Conservation (phyloP, 1,284 basidiomycete genomes). For the Moesziomyces sp. region DNA sequence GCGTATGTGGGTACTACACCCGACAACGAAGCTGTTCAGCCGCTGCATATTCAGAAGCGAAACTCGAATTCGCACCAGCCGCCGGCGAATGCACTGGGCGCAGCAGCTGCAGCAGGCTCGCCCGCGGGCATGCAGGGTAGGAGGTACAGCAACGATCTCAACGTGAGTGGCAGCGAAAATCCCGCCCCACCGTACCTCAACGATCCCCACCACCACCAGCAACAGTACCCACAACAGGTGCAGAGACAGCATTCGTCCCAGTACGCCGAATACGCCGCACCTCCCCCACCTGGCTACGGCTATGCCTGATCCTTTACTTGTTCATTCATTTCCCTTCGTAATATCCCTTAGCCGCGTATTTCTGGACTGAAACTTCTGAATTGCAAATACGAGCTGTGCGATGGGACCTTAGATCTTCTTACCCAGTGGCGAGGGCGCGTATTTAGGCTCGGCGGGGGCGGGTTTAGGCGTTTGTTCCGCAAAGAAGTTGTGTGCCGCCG, state of each 20-base stretch:
- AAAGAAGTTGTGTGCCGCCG: constrained; percentile 54
- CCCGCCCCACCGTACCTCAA: constrained; percentile 48
- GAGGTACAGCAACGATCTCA: constrained; percentile 26
- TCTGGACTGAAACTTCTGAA: no score
- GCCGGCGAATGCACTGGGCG: constrained; percentile 1
- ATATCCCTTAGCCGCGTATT: no score
- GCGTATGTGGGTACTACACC: constrained; percentile 18
- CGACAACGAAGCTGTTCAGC: constrained; percentile 25
- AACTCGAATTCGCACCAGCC: constrained; percentile 22
- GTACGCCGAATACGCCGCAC: constrained; percentile 45
- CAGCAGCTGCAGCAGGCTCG: constrained; percentile 28
- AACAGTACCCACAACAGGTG: constrained; percentile 8
- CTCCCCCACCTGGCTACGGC: constrained; percentile 46
- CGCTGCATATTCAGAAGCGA: constrained; percentile 51
- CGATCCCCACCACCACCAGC: no score
- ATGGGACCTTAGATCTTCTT: constrained; percentile 13
- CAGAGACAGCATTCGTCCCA: constrained; percentile 22
- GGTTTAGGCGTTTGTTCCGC: constrained; percentile 41
- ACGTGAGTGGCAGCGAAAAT: constrained; percentile 17
- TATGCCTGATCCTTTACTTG: constrained; percentile 10
- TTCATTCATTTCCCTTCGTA: not conserved
- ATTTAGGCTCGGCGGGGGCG: constrained; percentile 1
- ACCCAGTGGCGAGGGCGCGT: constrained; percentile 29
- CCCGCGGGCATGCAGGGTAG: constrained; percentile 27
- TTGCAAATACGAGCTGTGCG: no score